phyloP scores from a whole-genome alignment of 768 basidiomycete genomes.

The Trametes coccinea region DNA sequence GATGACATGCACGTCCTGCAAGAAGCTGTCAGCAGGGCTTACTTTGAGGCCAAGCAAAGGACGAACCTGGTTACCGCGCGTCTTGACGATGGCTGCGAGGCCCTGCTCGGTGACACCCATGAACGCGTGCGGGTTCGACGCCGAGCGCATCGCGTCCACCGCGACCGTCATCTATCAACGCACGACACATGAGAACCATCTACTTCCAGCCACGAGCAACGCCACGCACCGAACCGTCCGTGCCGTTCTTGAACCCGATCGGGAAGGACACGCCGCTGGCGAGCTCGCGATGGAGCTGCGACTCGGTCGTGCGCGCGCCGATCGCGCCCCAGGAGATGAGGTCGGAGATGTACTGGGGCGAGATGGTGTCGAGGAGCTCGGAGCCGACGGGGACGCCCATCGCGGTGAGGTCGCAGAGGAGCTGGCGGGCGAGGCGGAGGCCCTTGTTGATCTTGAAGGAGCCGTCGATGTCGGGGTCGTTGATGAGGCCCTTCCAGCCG shows the following conservation, averaged over 20 bases:
- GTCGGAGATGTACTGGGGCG: slow-evolving; percentile 83
- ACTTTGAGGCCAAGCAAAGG: not conserved
- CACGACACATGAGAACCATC: not conserved
- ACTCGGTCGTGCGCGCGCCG: slow-evolving; percentile 96
- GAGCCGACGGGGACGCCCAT: slow-evolving; percentile 92
- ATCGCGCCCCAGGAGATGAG: slow-evolving; percentile 94
- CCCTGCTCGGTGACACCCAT: slow-evolving; percentile 90
- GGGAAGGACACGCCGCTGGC: slow-evolving; percentile 97
- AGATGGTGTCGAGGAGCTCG: slow-evolving; percentile 86
- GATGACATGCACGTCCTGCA: slow-evolving; percentile 88
- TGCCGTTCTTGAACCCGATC: slow-evolving; percentile 99
- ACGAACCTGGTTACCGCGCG: slow-evolving; percentile 46
- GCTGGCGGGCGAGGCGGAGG: slow-evolving; percentile 79
- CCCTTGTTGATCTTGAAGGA: slow-evolving; percentile 98
- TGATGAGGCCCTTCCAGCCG: slow-evolving; percentile 95
- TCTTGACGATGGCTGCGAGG: slow-evolving; percentile 94
- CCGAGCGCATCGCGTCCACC: slow-evolving; percentile 94
- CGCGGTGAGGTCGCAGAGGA: slow-evolving; percentile 89
- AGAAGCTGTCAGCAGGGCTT: not conserved
- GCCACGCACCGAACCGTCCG: slow-evolving; percentile 68
- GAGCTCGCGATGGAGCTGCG: slow-evolving; percentile 94
- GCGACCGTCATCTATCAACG: slow-evolving; percentile 69
- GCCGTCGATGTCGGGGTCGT: slow-evolving; percentile 94
- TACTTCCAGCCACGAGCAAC: not conserved
- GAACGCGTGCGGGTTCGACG: slow-evolving; percentile 92